Percentiles rank a stretch among this genome's conserved stretches.
Evolutionary conservation across 1,284 basidiomycete genomes (phyloP).

Genomic region (Sporisorium scitamineum): DNA sequence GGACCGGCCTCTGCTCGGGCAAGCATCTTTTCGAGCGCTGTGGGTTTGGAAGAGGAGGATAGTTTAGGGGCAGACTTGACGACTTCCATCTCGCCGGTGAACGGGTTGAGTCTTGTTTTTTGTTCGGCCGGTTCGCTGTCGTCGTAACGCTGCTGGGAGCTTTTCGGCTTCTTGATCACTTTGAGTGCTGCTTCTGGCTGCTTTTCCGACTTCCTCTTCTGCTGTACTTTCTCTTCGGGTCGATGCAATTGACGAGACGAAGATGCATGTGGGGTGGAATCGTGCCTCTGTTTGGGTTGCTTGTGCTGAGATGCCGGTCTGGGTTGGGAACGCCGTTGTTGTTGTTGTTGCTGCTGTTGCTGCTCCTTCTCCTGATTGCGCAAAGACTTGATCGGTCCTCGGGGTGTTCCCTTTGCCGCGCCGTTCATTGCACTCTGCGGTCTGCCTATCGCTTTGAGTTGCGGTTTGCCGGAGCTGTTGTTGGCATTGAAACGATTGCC

Average conservation of each 20-base stretch:
- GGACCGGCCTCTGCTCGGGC: constrained; percentile 31
- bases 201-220: constrained; percentile 29
- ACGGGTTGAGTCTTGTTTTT: constrained; percentile 37
- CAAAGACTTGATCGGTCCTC: constrained; percentile 40
- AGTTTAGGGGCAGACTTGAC: constrained; percentile 11
- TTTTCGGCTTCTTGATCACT: constrained; percentile 37
- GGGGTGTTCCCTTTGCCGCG: constrained; percentile 14
- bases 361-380: constrained; percentile 49
- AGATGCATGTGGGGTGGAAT: neutral
- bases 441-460: constrained; percentile 32
- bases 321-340: constrained; percentile 7
- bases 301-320: constrained; percentile 5
- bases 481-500: constrained; percentile 12
- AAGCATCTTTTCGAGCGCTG: constrained; percentile 50
- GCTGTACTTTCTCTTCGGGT: neutral
- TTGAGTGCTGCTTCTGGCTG: constrained; percentile 25
- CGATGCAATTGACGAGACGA: neutral
- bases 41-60: constrained; percentile 21
- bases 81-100: constrained; percentile 41
- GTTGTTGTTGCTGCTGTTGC: constrained; percentile 16
- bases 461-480: constrained; percentile 12
- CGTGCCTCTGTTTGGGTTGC: neutral
- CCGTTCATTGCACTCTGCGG: constrained; percentile 25
- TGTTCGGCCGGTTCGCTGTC: neutral
- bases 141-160: neutral